Conservation (phyloP, 2,329 filamentous ascomycete species). For the Sclerotinia glacialis region DNA sequence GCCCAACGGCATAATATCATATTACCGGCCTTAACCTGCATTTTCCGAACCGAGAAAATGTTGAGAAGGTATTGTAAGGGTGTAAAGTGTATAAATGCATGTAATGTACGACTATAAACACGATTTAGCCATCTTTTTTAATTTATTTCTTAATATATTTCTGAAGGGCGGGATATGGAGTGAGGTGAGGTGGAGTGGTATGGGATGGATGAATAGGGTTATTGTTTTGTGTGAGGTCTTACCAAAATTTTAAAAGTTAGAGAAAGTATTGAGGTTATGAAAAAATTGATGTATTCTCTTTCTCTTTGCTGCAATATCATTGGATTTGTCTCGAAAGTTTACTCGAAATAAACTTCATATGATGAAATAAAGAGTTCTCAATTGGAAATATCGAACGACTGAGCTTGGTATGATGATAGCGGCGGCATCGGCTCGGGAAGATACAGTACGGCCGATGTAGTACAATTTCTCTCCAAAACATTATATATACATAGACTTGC, state of each 20-base stretch:
- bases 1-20: neutral
- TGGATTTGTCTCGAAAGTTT: neutral
- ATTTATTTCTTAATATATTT: neutral
- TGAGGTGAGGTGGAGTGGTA: neutral
- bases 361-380: too few relatives aligned
- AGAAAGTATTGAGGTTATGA: neutral
- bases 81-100: conserved; percentile 12
- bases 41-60: conserved; percentile 8
- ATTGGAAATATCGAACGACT: neutral
- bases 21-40: conserved; percentile 8
- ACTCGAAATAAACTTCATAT: neutral
- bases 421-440: conserved; percentile 16
- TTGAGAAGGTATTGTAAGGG: neutral
- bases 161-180: neutral
- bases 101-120: conserved; percentile 10
- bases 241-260: neutral
- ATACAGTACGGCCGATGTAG: conserved; percentile 15
- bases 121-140: conserved; percentile 20
- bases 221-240: neutral
- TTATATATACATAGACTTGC: neutral
- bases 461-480: neutral
- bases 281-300: neutral
- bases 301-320: neutral
- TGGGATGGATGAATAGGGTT: neutral
- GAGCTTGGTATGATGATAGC: neutral